Evolutionary conservation across 306 rosid genomes (phyloP), one percentile per base, ranked within the genome.

Genomic region (Medicago ruthenica): DNA sequence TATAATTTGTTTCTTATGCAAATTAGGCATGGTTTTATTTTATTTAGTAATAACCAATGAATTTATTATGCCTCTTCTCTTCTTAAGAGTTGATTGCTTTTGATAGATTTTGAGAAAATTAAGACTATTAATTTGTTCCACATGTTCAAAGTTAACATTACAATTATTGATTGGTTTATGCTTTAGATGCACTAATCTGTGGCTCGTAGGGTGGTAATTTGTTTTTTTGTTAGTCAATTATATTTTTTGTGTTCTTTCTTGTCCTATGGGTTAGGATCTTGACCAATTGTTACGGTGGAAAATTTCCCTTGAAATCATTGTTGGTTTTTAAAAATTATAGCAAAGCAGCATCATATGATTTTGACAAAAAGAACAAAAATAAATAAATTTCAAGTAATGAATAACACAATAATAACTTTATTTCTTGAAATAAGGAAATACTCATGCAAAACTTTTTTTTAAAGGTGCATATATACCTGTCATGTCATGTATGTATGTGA

Each of bases 201-300:
- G 0, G 21, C 22, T 8, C 16, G 50, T 20, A 39, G 9, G 36
- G 16, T 41, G 3, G 8, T 65, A 44, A 48, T 13, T 67, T 68
- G 9, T 68, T 14, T 47, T 27, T 27, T 48, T 2, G 45, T 34
- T 62, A 17, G 6, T 9, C 27, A 9, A 36, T 34, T 78, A 36
- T 47, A 68, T 20, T 45, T 27, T 45, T 71, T 10, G 16, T 64
- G 27, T 31, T 40, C 6, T 27, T 40, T 50, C 24, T 22, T n/a
- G 9, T n/a, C 76, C 86, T 21, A 10, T 4, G 27, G 16, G 53
- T 77, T 77, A 78, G 86, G 76, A 82, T 82, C 76, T 82, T 82
- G 77, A 82, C 76, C 55, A 73, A 36, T 44, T 71, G 13, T 41
- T 41, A 9, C 8, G 12, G 39, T 31, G 51, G 8, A 50, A 24